Base-by-base conservation (phyloP, 495 filamentous ascomycete genomes). In the Lepraria neglecta region DNA sequence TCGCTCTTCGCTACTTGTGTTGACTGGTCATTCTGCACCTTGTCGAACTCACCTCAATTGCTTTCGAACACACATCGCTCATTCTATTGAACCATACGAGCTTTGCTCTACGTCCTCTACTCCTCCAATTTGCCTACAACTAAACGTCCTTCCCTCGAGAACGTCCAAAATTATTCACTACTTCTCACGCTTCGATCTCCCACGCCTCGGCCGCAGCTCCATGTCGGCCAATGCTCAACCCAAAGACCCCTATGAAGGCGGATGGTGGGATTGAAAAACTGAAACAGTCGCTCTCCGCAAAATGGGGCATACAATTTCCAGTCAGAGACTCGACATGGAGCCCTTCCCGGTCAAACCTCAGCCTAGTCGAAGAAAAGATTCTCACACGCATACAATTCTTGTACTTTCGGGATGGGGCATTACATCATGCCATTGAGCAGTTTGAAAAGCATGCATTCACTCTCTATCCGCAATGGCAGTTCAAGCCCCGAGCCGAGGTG, bases 221-320 rank as follows among this genome's bases (percentile, higher is more conserved):
- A 56, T 58, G 44, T 57, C 30, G 9, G 10, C 57, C 42, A 48
- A 65, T 65, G 64, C 44, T 45, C 31, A 17, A 33, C 7, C 56
- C 57, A 0, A 52, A 14, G 14, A 69, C 67, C 28, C 67, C 67
- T 3, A 61, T 52, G 0, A 64, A 63, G 60, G 60, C 54, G 63
- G 60, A 64, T 35, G 60, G 61, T 62, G 65, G 47, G 6, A 67
- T 67, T n/a, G 48, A 64, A 31, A 31, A n/a, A 5, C 31, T 67
- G 5, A 65, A 60, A 28, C 28, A 17, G 47, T 58, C 56, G 17
- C 50, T 69, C n/a, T 62, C 50, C 33, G 27, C 59, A 15, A 62
- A 57, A 65, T 69, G 65, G 67, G 65, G 61, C 4, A 47, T 69
- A 50, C 27, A 27, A 17, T 60, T 65, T 15, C 46, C 63, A 4